phyloP scores from a whole-genome alignment of 371 early-diverging fungal species.

The Cladochytrium tenue region DNA sequence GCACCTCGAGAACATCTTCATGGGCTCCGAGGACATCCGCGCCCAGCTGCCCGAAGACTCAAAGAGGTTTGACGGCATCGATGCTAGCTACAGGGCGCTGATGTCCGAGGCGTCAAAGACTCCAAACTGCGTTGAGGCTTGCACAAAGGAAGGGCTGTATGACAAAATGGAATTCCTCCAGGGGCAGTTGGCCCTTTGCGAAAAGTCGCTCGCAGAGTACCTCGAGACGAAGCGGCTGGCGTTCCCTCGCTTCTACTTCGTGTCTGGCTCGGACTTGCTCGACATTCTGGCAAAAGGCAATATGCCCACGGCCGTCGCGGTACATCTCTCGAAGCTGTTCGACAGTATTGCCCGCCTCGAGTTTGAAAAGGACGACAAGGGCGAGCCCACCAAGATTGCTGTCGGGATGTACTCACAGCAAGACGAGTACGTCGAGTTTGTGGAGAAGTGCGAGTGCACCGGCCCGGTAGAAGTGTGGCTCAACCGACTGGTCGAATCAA shows the following conservation, averaged over 20 bases:
- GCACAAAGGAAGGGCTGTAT: constrained; percentile 53
- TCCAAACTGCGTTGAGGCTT: constrained; percentile 58
- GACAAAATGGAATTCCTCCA: constrained; percentile 59
- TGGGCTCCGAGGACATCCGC: constrained; percentile 67
- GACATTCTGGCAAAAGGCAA: constrained; percentile 70
- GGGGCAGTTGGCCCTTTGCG: constrained; percentile 61
- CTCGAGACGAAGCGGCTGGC: constrained; percentile 65
- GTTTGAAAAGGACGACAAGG: constrained; percentile 47
- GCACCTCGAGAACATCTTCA: constrained; percentile 65
- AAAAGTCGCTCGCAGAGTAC: constrained; percentile 65
- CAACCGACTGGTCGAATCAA: constrained; percentile 54
- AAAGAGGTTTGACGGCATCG: constrained; percentile 60
- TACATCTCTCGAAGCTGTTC: constrained; percentile 61
- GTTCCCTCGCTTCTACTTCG: constrained; percentile 69
- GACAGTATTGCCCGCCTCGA: constrained; percentile 58
- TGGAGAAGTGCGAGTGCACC: constrained; percentile 56
- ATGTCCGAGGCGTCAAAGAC: constrained; percentile 61
- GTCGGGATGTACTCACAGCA: constrained; percentile 65
- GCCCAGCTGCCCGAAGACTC: constrained; percentile 67
- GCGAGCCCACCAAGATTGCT: constrained; percentile 57
- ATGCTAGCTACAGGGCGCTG: constrained; percentile 53
- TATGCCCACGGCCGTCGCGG: constrained; percentile 56
- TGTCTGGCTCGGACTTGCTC: constrained; percentile 60
- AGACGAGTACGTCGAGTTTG: constrained; percentile 58
- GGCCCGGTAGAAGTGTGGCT: constrained; percentile 68